Evolutionary conservation across 805 yeast genomes (phyloP), one percentile per base, ranked within the genome.

Genomic region (Barnettozyma californica): DNA sequence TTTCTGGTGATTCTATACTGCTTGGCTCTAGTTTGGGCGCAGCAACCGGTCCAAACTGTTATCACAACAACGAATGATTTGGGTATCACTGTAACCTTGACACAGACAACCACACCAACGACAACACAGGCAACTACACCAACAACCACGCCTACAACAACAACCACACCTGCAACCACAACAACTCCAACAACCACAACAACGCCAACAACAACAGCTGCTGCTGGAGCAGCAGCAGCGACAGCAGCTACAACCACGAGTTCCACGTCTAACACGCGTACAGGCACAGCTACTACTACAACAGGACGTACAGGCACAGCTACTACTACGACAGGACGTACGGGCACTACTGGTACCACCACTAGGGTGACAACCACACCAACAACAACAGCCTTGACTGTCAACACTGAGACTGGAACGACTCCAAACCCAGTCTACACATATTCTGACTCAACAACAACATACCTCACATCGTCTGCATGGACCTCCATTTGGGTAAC

Each of bases 401-500:
- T 53, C 7, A 26, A 50, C 21, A 44, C 45, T 18, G 37, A 44
- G n/a, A 38, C 57, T 14, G 44, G 50, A 5, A 53, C 56, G 4
- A 45, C 56, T 4, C 47, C 43, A 14, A 57, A 61, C 45, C 65
- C 65, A 53, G 53, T 56, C 1, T 61, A 55, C 47, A 59, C 62
- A n/a, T 61, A 59, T 43, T 55, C 63, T 1, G 65, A 61, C 46
- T 45, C 54, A 21, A 53, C 64, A n/a, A 61, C 65, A 5, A 61
- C 65, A 6, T 61, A 61, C 43, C 31, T 58, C 41, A 61, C 65
- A n/a, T 60, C 64, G 2, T 59, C 63, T 1, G 60, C 52, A 16
- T 61, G 65, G 65, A 61, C 65, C 3, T 61, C 65, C 2, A 60
- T 79, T 33, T 82, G 84, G 80, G 77, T 73, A 29, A 81, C 87